Percentiles rank a stretch among this genome's conserved stretches.
These are phyloP conservation scores for Papiliotrema flavescens DNA, from an alignment of 1,284 basidiomycete species.

Conservation along the genomic window DNA sequence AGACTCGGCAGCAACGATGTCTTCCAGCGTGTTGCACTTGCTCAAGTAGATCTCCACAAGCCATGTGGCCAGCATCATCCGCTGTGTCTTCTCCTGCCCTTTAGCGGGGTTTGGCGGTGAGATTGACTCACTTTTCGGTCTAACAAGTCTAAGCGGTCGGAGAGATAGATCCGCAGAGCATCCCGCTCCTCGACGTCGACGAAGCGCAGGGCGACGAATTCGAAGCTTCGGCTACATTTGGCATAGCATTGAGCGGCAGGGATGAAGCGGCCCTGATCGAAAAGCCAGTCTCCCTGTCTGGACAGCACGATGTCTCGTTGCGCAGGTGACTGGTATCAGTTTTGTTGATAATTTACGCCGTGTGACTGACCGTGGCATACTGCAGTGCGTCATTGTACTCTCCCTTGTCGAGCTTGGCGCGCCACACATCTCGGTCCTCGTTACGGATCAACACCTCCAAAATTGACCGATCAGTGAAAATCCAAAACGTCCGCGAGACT, in stretches of 20 bases:
- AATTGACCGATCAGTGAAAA: slow-evolving; percentile 83
- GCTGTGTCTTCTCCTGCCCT: slow-evolving; percentile 76
- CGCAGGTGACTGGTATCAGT: slow-evolving; percentile 60
- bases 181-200: slow-evolving; percentile 89
- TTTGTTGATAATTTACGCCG: not conserved
- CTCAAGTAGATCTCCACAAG: slow-evolving; percentile 94
- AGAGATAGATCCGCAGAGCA: slow-evolving; percentile 84
- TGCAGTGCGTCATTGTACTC: slow-evolving; percentile 73
- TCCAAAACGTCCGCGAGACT: slow-evolving; percentile 87
- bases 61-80: slow-evolving; percentile 99
- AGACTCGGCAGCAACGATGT: slow-evolving; percentile 65
- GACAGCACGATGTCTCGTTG: slow-evolving; percentile 82
- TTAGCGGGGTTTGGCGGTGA: slow-evolving; percentile 3
- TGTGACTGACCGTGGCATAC: slow-evolving; percentile 66
- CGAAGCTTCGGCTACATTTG: slow-evolving; percentile 81
- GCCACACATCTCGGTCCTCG: slow-evolving; percentile 94
- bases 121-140: slow-evolving; percentile 62
- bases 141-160: slow-evolving; percentile 77
- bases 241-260: slow-evolving; percentile 90
- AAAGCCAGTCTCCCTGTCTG: slow-evolving; percentile 80
- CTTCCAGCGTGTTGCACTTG: slow-evolving; percentile 95
- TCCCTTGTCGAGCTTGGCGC: slow-evolving; percentile 75
- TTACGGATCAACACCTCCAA: slow-evolving; percentile 83
- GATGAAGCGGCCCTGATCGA: slow-evolving; percentile 76
- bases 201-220: slow-evolving; percentile 88